Evolutionary conservation across 768 basidiomycete genomes (phyloP).

Genomic region (Piloderma croceum): DNA sequence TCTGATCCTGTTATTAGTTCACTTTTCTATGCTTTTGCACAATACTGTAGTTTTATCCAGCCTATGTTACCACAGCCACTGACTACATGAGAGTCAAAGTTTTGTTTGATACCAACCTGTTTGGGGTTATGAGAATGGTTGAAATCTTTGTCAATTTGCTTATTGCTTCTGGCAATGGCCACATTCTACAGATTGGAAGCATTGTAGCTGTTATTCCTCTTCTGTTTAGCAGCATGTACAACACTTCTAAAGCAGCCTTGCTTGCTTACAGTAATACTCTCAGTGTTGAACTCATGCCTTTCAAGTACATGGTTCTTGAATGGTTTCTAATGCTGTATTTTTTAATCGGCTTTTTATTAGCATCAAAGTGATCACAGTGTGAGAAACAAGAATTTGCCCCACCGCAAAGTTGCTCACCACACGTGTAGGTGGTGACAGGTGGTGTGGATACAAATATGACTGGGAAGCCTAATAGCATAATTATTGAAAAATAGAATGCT

Average conservation of each 20-base stretch:
- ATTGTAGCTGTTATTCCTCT: slow-evolving; percentile 23
- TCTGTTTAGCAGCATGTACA: slow-evolving; percentile 25
- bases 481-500: no score
- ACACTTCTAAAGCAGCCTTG: slow-evolving; percentile 30
- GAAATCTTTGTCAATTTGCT: slow-evolving; percentile 26
- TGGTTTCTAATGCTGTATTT: not conserved
- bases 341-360: not conserved
- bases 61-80: slow-evolving; percentile 17
- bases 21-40: not conserved
- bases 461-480: no score
- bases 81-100: slow-evolving; percentile 18
- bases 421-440: not conserved
- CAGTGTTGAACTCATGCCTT: slow-evolving; percentile 29
- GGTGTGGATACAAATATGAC: not conserved
- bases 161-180: slow-evolving; percentile 18
- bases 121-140: slow-evolving; percentile 28
- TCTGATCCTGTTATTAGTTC: not conserved
- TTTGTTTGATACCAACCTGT: slow-evolving; percentile 29
- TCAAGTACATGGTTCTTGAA: slow-evolving; percentile 16
- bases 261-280: slow-evolving; percentile 26
- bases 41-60: slow-evolving; percentile 5
- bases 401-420: not conserved
- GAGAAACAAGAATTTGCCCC: not conserved
- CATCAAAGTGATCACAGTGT: not conserved
- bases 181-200: slow-evolving; percentile 27